These are phyloP conservation scores for Pseudogymnoascus sp. DNA, from an alignment of 2,329 filamentous ascomycete genomes.

Conservation along the genomic window DNA sequence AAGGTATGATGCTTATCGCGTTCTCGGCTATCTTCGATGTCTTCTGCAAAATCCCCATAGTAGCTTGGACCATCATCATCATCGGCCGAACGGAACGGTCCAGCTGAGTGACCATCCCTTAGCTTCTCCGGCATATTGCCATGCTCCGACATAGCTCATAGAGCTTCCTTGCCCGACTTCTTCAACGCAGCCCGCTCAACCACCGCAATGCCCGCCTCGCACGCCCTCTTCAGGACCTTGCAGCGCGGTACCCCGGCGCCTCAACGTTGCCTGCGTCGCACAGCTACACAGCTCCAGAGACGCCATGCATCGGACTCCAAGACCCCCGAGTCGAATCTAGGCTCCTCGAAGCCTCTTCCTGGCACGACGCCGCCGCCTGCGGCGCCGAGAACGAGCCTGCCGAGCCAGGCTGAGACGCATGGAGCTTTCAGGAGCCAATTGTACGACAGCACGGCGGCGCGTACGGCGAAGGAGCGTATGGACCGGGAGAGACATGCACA, in stretches of 20 bases:
- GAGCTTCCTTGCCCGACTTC: not conserved
- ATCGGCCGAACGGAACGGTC: not conserved
- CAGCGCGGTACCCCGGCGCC: not conserved
- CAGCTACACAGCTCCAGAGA: not conserved
- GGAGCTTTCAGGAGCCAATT: conserved; percentile 50
- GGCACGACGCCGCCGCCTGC: not conserved
- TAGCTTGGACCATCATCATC: not conserved
- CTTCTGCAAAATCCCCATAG: not conserved
- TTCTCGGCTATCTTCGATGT: not conserved
- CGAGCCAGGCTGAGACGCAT: conserved; percentile 17
- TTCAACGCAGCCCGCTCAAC: not conserved
- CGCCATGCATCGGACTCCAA: not conserved
- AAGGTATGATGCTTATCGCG: not conserved
- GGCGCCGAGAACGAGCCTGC: not conserved
- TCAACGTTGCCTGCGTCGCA: not conserved
- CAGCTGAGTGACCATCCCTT: not conserved
- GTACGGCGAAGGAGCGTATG: conserved; percentile 46
- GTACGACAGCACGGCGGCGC: conserved; percentile 48
- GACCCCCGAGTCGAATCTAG: not conserved
- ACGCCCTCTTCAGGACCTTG: not conserved
- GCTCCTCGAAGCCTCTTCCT: not conserved
- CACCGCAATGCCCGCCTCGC: not conserved
- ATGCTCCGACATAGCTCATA: not conserved
- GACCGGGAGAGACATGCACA: conserved; percentile 44
- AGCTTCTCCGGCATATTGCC: not conserved